A percentile compares a stretch with the other conserved stretches of the same genome.
Evolutionary conservation across 1,284 basidiomycete species (phyloP).

Genomic region (Moesziomyces sp.): DNA sequence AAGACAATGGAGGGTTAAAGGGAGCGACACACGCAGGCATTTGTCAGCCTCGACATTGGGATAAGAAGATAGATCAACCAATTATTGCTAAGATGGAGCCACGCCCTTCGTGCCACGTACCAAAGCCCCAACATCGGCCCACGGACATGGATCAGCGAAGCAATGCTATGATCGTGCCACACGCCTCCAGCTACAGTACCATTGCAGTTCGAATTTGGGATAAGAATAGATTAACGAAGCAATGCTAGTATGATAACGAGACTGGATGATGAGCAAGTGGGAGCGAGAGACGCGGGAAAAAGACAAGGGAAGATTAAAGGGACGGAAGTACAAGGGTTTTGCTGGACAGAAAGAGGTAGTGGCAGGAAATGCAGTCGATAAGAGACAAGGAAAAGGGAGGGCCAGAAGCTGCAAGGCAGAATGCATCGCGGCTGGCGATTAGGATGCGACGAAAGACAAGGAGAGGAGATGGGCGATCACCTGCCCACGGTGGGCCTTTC

Average conservation of each 20-base stretch:
- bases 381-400: not conserved
- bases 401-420: not conserved
- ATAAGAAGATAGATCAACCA: no score
- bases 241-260: not conserved
- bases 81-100: no score
- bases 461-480: constrained; percentile 4
- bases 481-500: constrained; percentile 52
- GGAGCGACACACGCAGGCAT: no score
- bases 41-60: no score
- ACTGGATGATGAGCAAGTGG: not conserved
- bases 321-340: not conserved
- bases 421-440: not conserved
- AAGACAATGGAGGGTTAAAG: no score
- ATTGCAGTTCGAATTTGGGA: not conserved
- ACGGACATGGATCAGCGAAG: no score
- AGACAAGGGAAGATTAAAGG: not conserved
- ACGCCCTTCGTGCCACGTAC: no score
- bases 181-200: no score
- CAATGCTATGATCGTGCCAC: no score
- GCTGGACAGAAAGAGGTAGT: not conserved
- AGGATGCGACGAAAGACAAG: no score
- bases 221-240: not conserved
- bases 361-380: not conserved
- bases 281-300: not conserved
- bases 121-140: no score